Conservation (phyloP, 129 eudicot genomes). For the Solidago caesia region DNA sequence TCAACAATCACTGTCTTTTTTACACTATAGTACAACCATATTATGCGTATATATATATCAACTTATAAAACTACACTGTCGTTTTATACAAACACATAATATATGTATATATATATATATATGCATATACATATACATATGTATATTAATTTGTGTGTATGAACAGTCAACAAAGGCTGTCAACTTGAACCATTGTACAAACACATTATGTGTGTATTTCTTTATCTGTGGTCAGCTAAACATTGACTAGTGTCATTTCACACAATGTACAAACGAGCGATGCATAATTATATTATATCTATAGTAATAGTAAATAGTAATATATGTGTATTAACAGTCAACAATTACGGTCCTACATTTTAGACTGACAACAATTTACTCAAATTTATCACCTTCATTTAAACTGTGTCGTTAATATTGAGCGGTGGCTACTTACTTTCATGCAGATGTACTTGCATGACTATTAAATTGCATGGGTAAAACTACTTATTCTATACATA, state of each 20-base stretch:
- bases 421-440: not conserved
- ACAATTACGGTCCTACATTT: slow-evolving; percentile 12
- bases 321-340: slow-evolving; percentile 6
- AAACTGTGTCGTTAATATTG: not conserved
- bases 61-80: slow-evolving; percentile 9
- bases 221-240: not conserved
- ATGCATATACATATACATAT: not conserved
- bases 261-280: not conserved
- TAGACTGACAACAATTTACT: slow-evolving; percentile 20
- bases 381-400: slow-evolving; percentile 14
- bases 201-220: slow-evolving; percentile 16
- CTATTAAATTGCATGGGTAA: not conserved
- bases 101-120: too few relatives aligned
- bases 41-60: slow-evolving; percentile 11
- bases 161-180: slow-evolving; percentile 26
- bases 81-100: slow-evolving; percentile 12
- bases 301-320: too few relatives aligned
- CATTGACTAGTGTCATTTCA: slow-evolving; percentile 20
- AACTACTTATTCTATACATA: not conserved
- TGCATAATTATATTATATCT: too few relatives aligned
- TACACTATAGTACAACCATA: slow-evolving; percentile 18
- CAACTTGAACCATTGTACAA: slow-evolving; percentile 26
- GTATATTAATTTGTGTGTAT: slow-evolving; percentile 2
- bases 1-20: slow-evolving; percentile 27
- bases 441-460: not conserved